Conservation (phyloP, 2,329 filamentous ascomycete species). For the Hymenotorrendiella dingleyae region DNA sequence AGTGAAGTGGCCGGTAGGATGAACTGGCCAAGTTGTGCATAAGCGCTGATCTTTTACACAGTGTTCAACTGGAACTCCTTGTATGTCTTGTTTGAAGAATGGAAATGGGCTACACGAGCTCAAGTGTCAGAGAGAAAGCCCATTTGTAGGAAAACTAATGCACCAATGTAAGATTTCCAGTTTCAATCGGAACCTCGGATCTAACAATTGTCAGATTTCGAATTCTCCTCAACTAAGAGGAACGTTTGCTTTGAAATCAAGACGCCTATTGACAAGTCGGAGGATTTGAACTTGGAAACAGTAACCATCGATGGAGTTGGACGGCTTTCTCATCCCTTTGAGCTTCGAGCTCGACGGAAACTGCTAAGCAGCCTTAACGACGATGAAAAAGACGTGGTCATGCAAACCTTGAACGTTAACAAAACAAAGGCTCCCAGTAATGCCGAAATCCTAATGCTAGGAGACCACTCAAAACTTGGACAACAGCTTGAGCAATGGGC, state of each 20-base stretch:
- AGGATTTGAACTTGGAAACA: not conserved
- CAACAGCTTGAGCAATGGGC: conserved; percentile 24
- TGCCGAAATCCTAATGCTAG: conserved; percentile 12
- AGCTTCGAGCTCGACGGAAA: conserved; percentile 11
- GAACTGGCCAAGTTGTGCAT: not conserved
- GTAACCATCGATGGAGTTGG: conserved; percentile 22
- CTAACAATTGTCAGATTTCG: conserved; percentile 14
- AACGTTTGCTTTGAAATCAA: conserved; percentile 16
- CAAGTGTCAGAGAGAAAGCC: conserved; percentile 23
- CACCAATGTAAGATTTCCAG: conserved; percentile 16
- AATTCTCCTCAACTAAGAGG: conserved; percentile 20
- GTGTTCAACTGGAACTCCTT: conserved; percentile 24
- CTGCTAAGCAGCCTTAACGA: conserved; percentile 9
- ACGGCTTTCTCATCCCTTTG: conserved; percentile 13
- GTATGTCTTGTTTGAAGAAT: conserved; percentile 21
- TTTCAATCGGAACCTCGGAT: not conserved
- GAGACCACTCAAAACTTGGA: conserved; percentile 9
- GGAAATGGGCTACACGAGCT: conserved; percentile 21
- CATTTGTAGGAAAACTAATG: conserved; percentile 18
- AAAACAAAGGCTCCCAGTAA: not conserved
- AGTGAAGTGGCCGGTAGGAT: no score
- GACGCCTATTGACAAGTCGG: not conserved
- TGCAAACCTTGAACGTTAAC: conserved; percentile 4
- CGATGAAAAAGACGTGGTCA: conserved; percentile 9
- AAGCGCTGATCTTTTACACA: conserved; percentile 1